phyloP scores from a whole-genome alignment of 176 grass and related monocot genomes.

The Ampelocalamus luodianensis region DNA sequence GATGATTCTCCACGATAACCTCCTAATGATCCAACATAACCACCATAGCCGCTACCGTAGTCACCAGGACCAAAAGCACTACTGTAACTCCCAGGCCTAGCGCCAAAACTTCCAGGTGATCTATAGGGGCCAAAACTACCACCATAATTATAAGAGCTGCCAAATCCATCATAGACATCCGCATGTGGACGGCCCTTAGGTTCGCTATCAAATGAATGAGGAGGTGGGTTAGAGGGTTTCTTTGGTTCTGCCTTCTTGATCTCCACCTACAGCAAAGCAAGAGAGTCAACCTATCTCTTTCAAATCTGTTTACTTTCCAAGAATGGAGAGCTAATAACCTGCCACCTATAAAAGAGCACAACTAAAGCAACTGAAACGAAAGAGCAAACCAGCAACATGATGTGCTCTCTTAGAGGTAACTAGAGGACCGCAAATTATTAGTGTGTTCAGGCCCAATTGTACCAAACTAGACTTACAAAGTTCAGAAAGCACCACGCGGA shows the following conservation, averaged over 20 bases:
- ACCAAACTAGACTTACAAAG: slow-evolving; percentile 40
- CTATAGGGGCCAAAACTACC: slow-evolving; percentile 71
- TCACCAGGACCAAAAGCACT: slow-evolving; percentile 55
- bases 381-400: slow-evolving; percentile 23
- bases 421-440: slow-evolving; percentile 9
- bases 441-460: not conserved
- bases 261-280: slow-evolving; percentile 90
- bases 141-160: slow-evolving; percentile 56
- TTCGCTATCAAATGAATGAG: slow-evolving; percentile 61
- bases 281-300: slow-evolving; percentile 59
- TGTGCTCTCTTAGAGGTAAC: slow-evolving; percentile 13
- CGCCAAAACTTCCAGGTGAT: slow-evolving; percentile 66
- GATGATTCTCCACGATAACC: slow-evolving; percentile 60
- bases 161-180: slow-evolving; percentile 70
- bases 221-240: slow-evolving; percentile 75
- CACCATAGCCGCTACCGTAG: slow-evolving; percentile 54
- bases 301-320: slow-evolving; percentile 33
- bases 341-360: slow-evolving; percentile 28
- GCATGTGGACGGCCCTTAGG: slow-evolving; percentile 55
- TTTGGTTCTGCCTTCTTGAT: slow-evolving; percentile 99
- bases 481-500: slow-evolving; percentile 24
- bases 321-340: slow-evolving; percentile 43
- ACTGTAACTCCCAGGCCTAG: slow-evolving; percentile 65
- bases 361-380: slow-evolving; percentile 29
- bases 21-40: slow-evolving; percentile 59